These are phyloP conservation scores for Fusarium incarnatum DNA, from an alignment of 2,329 filamentous ascomycete genomes.

Conservation along the genomic window DNA sequence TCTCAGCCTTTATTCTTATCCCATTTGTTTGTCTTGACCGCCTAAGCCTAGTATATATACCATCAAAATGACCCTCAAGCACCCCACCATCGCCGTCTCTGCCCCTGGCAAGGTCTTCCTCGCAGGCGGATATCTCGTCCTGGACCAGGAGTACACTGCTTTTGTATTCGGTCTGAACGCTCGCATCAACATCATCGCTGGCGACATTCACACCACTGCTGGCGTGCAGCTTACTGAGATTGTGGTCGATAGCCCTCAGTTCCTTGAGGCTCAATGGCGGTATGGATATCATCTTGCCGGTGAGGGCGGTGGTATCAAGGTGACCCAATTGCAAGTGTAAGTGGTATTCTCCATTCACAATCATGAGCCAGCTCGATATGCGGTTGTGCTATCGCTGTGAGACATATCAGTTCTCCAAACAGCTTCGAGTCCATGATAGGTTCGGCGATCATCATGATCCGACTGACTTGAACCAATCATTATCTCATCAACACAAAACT, in stretches of 20 bases:
- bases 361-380: neutral
- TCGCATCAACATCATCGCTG: constrained; percentile 73
- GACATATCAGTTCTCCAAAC: neutral
- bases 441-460: constrained; percentile 3
- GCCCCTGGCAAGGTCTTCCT: constrained; percentile 96
- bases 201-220: constrained; percentile 67
- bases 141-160: constrained; percentile 87
- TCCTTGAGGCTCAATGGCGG: constrained; percentile 85
- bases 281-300: constrained; percentile 80
- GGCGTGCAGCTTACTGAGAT: constrained; percentile 78
- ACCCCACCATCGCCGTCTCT: constrained; percentile 73
- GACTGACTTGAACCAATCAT: constrained; percentile 3
- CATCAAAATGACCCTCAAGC: constrained; percentile 37
- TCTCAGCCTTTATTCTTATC: neutral
- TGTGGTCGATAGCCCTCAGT: constrained; percentile 91
- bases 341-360: constrained; percentile 51
- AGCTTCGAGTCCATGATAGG: constrained; percentile 8
- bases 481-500: neutral
- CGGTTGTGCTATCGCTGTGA: neutral
- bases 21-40: neutral
- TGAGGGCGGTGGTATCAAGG: constrained; percentile 81
- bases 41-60: constrained; percentile 3
- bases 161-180: constrained; percentile 76
- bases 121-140: constrained; percentile 92
- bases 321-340: constrained; percentile 83